These are phyloP conservation scores for Naganishia cerealis DNA, from an alignment of 1,284 basidiomycete genomes.

Conservation along the genomic window DNA sequence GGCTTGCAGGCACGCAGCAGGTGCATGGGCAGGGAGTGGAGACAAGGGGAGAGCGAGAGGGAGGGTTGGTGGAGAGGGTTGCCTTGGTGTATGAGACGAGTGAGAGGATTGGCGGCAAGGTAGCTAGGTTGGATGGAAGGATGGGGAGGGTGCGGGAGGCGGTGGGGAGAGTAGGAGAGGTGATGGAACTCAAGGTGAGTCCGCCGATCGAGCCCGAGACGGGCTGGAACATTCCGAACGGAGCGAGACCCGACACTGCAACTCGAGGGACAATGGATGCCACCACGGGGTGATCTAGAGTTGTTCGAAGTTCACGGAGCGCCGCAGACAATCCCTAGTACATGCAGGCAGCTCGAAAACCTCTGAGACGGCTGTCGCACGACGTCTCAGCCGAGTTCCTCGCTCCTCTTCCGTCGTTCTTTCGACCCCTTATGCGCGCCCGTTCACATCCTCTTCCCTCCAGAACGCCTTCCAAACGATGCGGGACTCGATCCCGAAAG, in stretches of 20 bases:
- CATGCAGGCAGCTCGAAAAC: too few species aligned
- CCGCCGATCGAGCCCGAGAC: background rate
- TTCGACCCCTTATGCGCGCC: background rate
- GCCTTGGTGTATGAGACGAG: slow-evolving; percentile 65
- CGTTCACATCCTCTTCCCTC: slow-evolving; percentile 4
- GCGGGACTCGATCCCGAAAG: slow-evolving; percentile 71
- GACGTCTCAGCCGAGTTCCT: background rate
- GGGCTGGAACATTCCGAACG: too few species aligned
- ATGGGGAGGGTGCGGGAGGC: slow-evolving; percentile 82
- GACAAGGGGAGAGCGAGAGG: background rate
- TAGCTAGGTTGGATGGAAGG: slow-evolving; percentile 83
- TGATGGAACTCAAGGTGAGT: slow-evolving; percentile 82
- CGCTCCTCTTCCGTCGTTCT: background rate
- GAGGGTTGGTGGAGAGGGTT: slow-evolving; percentile 50
- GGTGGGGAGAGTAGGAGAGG: slow-evolving; percentile 76
- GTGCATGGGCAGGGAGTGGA: background rate
- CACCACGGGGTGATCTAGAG: too few species aligned
- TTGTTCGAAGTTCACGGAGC: too few species aligned
- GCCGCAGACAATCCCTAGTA: too few species aligned
- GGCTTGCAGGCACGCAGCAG: background rate
- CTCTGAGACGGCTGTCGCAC: too few species aligned
- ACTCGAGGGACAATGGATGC: too few species aligned
- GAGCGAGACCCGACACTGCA: too few species aligned
- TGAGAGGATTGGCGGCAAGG: slow-evolving; percentile 82
- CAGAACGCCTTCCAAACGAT: slow-evolving; percentile 77